phyloP scores from a whole-genome alignment of 495 filamentous ascomycete species.

The Talaromyces stipitatus region DNA sequence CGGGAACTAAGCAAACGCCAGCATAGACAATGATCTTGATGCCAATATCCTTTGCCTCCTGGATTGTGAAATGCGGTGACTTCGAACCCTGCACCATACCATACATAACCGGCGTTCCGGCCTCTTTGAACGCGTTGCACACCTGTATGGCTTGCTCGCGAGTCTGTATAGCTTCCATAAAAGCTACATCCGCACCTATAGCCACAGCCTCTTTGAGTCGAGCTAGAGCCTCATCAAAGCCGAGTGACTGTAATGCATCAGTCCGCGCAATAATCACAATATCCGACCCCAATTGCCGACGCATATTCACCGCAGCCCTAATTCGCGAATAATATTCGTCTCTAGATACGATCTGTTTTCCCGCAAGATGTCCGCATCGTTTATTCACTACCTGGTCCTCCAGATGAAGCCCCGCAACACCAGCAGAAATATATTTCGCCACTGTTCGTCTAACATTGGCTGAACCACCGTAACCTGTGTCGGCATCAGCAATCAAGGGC shows the following conservation, averaged over 20 bases:
- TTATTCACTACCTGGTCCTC: conserved; percentile 65
- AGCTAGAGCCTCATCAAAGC: conserved; percentile 52
- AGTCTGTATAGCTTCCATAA: conserved; percentile 55
- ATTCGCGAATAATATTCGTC: conserved; percentile 50
- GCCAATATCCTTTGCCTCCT: conserved; percentile 52
- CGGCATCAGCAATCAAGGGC: conserved; percentile 62
- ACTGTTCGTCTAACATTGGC: conserved; percentile 57
- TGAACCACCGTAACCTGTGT: conserved; percentile 58
- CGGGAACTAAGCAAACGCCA: conserved; percentile 40
- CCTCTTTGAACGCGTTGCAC: conserved; percentile 30
- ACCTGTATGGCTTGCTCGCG: conserved; percentile 46
- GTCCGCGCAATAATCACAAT: conserved; percentile 65
- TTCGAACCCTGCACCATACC: conserved; percentile 58
- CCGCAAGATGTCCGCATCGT: conserved; percentile 53
- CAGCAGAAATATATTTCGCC: conserved; percentile 49
- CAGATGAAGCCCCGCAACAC: conserved; percentile 62
- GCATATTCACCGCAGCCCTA: conserved; percentile 40
- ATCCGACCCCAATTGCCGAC: conserved; percentile 42
- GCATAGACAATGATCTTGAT: conserved; percentile 57
- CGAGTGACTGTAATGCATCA: conserved; percentile 53
- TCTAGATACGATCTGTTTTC: conserved; percentile 51
- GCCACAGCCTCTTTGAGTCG: conserved; percentile 47
- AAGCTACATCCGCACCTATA: conserved; percentile 53
- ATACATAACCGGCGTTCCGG: conserved; percentile 48
- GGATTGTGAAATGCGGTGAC: conserved; percentile 45